A percentile compares a stretch with the other conserved stretches of the same genome.
These are phyloP conservation scores for Xylaria bambusicola DNA, from an alignment of 495 filamentous ascomycete genomes.

Conservation along the genomic window DNA sequence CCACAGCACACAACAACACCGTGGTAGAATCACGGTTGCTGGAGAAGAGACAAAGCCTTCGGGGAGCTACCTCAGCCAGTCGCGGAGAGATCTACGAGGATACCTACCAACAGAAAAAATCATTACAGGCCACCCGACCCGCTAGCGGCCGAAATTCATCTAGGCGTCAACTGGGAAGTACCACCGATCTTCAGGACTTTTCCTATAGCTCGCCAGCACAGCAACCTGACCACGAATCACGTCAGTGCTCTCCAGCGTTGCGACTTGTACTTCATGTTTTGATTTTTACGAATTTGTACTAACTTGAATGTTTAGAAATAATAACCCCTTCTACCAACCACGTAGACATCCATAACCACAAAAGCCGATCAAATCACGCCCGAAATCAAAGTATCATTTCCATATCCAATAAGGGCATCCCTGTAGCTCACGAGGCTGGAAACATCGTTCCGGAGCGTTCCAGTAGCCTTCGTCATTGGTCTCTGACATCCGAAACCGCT, in stretches of 20 bases:
- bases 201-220: slow-evolving; percentile 20
- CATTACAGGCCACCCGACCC: slow-evolving; percentile 12
- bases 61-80: slow-evolving; percentile 27
- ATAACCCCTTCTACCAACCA: slow-evolving; percentile 12
- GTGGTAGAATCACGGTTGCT: slow-evolving; percentile 16
- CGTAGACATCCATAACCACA: slow-evolving; percentile 21
- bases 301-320: slow-evolving; percentile 17
- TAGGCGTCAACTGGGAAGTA: slow-evolving; percentile 14
- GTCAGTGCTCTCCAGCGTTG: slow-evolving; percentile 22
- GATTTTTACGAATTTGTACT: slow-evolving; percentile 6
- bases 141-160: slow-evolving; percentile 16
- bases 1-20: slow-evolving; percentile 20
- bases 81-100: slow-evolving; percentile 15
- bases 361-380: slow-evolving; percentile 13
- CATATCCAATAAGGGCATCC: slow-evolving; percentile 19
- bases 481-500: slow-evolving; percentile 43
- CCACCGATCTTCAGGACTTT: slow-evolving; percentile 22
- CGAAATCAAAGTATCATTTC: slow-evolving; percentile 27
- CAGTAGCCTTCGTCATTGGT: slow-evolving; percentile 42
- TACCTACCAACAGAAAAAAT: slow-evolving; percentile 10
- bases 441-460: slow-evolving; percentile 30
- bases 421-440: slow-evolving; percentile 22
- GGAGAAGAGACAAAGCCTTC: slow-evolving; percentile 32
- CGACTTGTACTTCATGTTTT: neutral
- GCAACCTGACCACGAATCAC: slow-evolving; percentile 13